These are phyloP conservation scores for Silene uniflora DNA, from an alignment of 148 eudicot genomes.

Conservation along the genomic window DNA sequence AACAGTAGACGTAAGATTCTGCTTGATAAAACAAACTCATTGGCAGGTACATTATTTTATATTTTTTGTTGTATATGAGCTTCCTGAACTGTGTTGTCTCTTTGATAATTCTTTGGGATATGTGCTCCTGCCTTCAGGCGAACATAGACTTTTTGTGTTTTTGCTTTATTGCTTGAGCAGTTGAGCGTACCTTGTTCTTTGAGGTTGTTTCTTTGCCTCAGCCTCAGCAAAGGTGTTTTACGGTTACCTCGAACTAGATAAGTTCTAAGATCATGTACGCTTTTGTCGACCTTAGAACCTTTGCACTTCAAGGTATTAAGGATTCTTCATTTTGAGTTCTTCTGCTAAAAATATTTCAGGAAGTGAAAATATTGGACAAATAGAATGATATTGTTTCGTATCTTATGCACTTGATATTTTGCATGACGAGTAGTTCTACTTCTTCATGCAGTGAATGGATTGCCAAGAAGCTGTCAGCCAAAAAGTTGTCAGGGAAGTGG, in stretches of 20 bases:
- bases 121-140: neutral
- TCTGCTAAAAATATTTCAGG: neutral
- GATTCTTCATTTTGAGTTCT: too few relatives aligned
- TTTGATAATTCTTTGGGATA: neutral
- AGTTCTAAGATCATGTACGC: neutral
- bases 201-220: neutral
- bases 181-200: slow-evolving; percentile 5
- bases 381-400: neutral
- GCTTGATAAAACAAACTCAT: slow-evolving; percentile 42
- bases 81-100: neutral
- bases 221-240: slow-evolving; percentile 2
- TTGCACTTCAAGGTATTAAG: neutral
- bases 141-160: neutral
- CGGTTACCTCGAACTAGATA: neutral
- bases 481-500: slow-evolving; percentile 19
- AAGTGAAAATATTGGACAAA: neutral
- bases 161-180: neutral
- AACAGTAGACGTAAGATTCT: slow-evolving; percentile 22
- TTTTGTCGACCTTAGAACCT: neutral
- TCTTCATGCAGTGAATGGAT: slow-evolving; percentile 24
- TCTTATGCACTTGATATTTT: neutral
- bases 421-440: neutral
- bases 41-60: slow-evolving; percentile 39
- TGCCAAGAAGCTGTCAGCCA: slow-evolving; percentile 16
- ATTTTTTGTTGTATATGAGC: neutral